These are phyloP conservation scores for Tephrocybe sp. DNA, from an alignment of 768 basidiomycete species.

Conservation along the genomic window DNA sequence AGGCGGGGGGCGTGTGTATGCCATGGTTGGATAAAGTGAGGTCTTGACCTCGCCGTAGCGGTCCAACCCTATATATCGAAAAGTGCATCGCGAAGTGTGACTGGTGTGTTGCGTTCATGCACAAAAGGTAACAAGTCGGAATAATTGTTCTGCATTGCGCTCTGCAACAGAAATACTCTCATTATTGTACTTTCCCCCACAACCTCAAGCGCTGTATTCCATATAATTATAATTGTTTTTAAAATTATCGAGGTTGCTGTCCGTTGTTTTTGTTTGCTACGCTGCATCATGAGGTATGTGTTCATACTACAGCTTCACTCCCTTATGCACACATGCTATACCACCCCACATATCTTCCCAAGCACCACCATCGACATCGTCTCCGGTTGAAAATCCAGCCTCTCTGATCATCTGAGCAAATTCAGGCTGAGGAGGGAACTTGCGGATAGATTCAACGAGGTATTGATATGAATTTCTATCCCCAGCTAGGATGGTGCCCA, in stretches of 20 bases:
- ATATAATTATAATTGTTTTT: too few species aligned
- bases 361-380: slow-evolving; percentile 74
- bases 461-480: slow-evolving; percentile 97
- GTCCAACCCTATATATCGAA: not conserved
- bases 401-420: slow-evolving; percentile 89
- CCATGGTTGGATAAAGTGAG: slow-evolving; percentile 19
- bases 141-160: too few species aligned
- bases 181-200: too few species aligned
- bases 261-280: too few species aligned
- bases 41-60: slow-evolving; percentile 3
- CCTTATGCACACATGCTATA: slow-evolving; percentile 82
- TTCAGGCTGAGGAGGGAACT: slow-evolving; percentile 84
- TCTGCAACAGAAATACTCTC: not conserved
- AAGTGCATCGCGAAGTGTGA: not conserved
- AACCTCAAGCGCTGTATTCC: too few species aligned
- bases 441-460: slow-evolving; percentile 94
- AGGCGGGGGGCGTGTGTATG: too few species aligned
- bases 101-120: not conserved
- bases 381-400: slow-evolving; percentile 77
- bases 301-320: slow-evolving; percentile 62
- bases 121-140: too few species aligned
- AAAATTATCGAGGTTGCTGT: too few species aligned
- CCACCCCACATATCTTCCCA: slow-evolving; percentile 89
- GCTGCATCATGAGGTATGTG: too few species aligned
- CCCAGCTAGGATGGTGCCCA: slow-evolving; percentile 95